These are phyloP conservation scores for Schizosaccharomyces osmophilus DNA, from an alignment of 805 yeast genomes.

Conservation along the genomic window DNA sequence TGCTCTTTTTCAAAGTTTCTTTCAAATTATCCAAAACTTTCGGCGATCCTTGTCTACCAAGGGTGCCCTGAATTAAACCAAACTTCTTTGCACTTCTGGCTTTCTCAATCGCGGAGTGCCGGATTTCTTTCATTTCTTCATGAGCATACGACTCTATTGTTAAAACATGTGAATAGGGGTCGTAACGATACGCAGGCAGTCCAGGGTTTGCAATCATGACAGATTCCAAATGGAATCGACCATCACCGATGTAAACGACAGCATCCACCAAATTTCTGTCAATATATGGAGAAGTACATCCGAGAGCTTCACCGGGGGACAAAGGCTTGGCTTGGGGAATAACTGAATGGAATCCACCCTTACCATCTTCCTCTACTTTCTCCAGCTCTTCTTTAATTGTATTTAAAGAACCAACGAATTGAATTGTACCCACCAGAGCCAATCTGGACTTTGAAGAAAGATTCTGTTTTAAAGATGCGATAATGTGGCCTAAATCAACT, in stretches of 20 bases:
- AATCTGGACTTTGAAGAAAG: slow-evolving; percentile 30
- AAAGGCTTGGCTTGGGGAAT: slow-evolving; percentile 86
- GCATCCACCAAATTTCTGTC: slow-evolving; percentile 24
- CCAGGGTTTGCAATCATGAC: slow-evolving; percentile 94
- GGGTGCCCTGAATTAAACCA: slow-evolving; percentile 73
- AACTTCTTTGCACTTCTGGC: slow-evolving; percentile 32
- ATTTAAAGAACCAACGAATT: slow-evolving; percentile 85
- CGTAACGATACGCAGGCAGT: slow-evolving; percentile 78
- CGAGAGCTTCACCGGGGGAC: slow-evolving; percentile 86
- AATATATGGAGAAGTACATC: slow-evolving; percentile 77
- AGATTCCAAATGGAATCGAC: slow-evolving; percentile 80
- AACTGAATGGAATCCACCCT: slow-evolving; percentile 27
- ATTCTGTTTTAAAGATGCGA: slow-evolving; percentile 51
- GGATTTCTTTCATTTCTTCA: slow-evolving; percentile 46
- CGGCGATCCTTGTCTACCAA: slow-evolving; percentile 87
- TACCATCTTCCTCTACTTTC: slow-evolving; percentile 9
- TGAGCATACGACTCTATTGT: slow-evolving; percentile 78
- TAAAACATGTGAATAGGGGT: slow-evolving; percentile 79
- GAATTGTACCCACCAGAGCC: slow-evolving; percentile 87
- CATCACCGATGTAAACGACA: slow-evolving; percentile 85
- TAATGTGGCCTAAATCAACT: slow-evolving; percentile 60
- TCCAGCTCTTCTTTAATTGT: slow-evolving; percentile 35
- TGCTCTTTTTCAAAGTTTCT: slow-evolving; percentile 24
- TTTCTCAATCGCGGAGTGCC: slow-evolving; percentile 45
- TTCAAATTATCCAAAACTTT: slow-evolving; percentile 49